Evolutionary conservation across 2,329 filamentous ascomycete genomes (phyloP).

Genomic region (Diaporthe amygdali): DNA sequence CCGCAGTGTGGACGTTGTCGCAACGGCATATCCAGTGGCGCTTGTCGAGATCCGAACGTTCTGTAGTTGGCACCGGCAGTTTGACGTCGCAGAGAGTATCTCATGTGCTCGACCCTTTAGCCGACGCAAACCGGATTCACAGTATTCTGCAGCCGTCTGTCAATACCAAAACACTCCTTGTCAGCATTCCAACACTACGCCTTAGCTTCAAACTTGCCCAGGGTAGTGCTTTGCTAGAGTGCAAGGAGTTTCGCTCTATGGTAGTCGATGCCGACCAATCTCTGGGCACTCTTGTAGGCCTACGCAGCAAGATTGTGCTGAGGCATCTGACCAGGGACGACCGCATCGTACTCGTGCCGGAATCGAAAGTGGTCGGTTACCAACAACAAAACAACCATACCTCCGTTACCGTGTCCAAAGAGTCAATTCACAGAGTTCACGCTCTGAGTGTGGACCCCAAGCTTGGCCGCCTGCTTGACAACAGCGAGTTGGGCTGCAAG

Average conservation of each 20-base stretch:
- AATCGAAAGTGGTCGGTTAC: conserved; percentile 36
- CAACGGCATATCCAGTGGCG: conserved; percentile 23
- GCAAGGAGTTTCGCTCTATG: conserved; percentile 56
- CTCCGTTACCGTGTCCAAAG: conserved; percentile 38
- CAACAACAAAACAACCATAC: conserved; percentile 34
- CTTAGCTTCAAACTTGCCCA: conserved; percentile 49
- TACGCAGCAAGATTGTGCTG: conserved; percentile 55
- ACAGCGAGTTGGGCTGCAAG: conserved; percentile 55
- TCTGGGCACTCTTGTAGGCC: conserved; percentile 53
- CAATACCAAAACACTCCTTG: conserved; percentile 32
- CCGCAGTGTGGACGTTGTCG: not conserved
- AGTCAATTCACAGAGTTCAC: conserved; percentile 35
- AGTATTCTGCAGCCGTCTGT: conserved; percentile 30
- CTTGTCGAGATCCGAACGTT: conserved; percentile 28
- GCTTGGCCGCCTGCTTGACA: conserved; percentile 56
- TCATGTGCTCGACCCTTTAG: conserved; percentile 41
- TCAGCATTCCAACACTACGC: conserved; percentile 51
- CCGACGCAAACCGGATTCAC: conserved; percentile 40
- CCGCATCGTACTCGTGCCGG: conserved; percentile 44
- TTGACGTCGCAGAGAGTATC: conserved; percentile 37
- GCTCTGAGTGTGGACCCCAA: conserved; percentile 52
- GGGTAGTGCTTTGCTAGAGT: conserved; percentile 38
- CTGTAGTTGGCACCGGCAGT: conserved; percentile 41
- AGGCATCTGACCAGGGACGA: conserved; percentile 24
- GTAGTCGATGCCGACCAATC: conserved; percentile 50